Evolutionary conservation across 2,329 filamentous ascomycete genomes (phyloP).

Genomic region (Aspergillus bombycis): DNA sequence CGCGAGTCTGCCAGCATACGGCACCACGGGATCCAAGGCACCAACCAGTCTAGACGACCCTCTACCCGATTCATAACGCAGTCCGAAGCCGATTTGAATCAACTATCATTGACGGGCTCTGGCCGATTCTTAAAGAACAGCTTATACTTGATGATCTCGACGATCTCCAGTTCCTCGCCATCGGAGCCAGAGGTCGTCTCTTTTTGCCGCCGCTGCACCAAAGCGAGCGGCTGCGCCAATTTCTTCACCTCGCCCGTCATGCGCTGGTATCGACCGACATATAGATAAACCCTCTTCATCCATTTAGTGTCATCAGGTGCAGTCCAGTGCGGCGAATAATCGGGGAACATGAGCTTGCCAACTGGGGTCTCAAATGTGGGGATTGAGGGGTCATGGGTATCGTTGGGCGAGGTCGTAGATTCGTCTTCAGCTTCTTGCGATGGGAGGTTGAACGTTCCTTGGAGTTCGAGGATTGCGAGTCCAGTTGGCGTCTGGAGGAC

Average conservation of each 20-base stretch:
- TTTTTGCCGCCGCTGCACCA: slow-evolving; percentile 65
- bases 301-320: slow-evolving; percentile 64
- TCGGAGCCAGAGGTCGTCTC: slow-evolving; percentile 17
- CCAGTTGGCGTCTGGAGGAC: slow-evolving; percentile 87
- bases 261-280: slow-evolving; percentile 85
- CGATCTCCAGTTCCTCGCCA: slow-evolving; percentile 67
- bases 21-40: neutral
- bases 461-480: slow-evolving; percentile 86
- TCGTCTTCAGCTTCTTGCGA: slow-evolving; percentile 33
- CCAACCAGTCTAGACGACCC: neutral
- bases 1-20: neutral
- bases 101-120: slow-evolving; percentile 70
- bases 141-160: slow-evolving; percentile 86
- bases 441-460: slow-evolving; percentile 84
- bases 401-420: slow-evolving; percentile 23
- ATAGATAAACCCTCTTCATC: slow-evolving; percentile 90
- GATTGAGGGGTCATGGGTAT: slow-evolving; percentile 15
- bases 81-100: slow-evolving; percentile 12
- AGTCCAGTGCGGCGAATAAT: slow-evolving; percentile 62
- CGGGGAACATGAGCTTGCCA: slow-evolving; percentile 77
- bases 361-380: slow-evolving; percentile 55
- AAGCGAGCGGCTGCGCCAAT: slow-evolving; percentile 73
- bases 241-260: slow-evolving; percentile 90
- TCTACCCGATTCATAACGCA: neutral
- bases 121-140: slow-evolving; percentile 81